Evolutionary conservation across 257 asterid species (phyloP).

Genomic region (Solanum sejunctum): DNA sequence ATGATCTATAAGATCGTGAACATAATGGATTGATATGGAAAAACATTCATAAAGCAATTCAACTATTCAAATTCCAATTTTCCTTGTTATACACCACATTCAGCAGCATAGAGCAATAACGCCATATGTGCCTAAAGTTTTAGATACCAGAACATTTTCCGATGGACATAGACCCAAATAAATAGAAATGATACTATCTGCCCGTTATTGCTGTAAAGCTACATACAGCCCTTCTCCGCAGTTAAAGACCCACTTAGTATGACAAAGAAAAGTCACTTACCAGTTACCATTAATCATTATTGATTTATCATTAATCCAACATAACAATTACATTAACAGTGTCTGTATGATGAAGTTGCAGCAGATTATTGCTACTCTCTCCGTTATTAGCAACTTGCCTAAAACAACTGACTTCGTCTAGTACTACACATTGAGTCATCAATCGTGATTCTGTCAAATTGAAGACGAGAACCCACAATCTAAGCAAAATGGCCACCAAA

Average conservation of each 20-base stretch:
- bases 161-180: neutral
- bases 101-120: neutral
- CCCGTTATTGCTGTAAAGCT: neutral
- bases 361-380: neutral
- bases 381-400: neutral
- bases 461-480: neutral
- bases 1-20: neutral
- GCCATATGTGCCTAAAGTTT: neutral
- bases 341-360: neutral
- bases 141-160: neutral
- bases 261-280: neutral
- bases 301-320: neutral
- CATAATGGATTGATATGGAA: neutral
- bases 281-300: neutral
- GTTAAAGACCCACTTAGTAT: neutral
- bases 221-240: neutral
- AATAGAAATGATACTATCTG: neutral
- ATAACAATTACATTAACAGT: neutral
- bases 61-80: neutral
- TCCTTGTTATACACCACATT: neutral
- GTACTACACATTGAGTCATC: neutral
- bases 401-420: neutral
- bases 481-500: neutral
- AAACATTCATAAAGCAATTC: neutral
- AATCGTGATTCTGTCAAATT: neutral